These are phyloP conservation scores for Tritrichomonas foetus DNA, from an alignment of 208 protist genomes.

Conservation along the genomic window DNA sequence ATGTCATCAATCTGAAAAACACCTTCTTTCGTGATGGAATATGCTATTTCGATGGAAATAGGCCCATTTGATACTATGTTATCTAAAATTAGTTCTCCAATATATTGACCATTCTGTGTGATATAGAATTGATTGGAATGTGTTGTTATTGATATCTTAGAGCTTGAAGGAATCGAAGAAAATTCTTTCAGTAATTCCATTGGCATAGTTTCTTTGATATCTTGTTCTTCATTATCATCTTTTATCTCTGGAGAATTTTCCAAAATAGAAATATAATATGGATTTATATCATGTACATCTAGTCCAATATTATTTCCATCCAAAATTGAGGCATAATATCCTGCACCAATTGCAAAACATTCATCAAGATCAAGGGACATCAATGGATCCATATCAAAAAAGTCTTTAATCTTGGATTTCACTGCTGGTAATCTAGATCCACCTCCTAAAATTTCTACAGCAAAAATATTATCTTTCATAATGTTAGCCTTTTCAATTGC, in stretches of 20 bases:
- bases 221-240: not conserved
- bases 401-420: not conserved
- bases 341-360: not conserved
- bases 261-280: not conserved
- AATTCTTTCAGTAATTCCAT: not conserved
- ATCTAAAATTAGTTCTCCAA: no score
- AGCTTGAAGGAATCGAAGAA: not conserved
- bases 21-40: not conserved
- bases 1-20: not conserved
- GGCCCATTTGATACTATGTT: no score
- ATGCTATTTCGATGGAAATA: not conserved
- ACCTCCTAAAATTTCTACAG: constrained; percentile 46
- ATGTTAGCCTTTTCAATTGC: not conserved
- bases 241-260: no score
- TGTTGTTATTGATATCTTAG: not conserved
- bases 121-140: not conserved
- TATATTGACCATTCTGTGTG: no score
- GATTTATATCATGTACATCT: not conserved
- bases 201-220: not conserved
- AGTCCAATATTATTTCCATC: no score
- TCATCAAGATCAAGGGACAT: not conserved
- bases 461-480: constrained; percentile 43
- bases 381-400: not conserved
- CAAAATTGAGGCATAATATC: not conserved
- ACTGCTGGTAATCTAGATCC: constrained; percentile 43